phyloP scores from a whole-genome alignment of 768 basidiomycete species.

The Rhodotorula diobovata region DNA sequence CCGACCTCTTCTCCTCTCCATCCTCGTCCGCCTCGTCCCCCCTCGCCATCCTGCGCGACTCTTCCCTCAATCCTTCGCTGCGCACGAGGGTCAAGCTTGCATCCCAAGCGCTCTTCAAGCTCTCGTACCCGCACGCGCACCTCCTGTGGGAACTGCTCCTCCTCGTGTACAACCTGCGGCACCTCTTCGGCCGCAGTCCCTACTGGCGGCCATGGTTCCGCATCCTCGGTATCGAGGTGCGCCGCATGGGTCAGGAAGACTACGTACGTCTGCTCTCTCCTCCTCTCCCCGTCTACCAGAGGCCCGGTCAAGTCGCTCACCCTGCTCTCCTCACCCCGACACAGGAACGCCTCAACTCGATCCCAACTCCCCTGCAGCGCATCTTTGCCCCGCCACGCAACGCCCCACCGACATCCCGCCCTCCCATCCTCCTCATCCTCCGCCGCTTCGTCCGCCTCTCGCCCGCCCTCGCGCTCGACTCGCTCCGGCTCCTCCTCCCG shows the following conservation, averaged over 20 bases:
- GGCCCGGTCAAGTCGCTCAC: not conserved
- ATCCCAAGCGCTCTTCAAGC: constrained; percentile 58
- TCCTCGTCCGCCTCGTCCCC: not conserved
- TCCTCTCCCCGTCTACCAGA: not conserved
- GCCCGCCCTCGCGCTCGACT: constrained; percentile 41
- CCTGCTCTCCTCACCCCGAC: not conserved
- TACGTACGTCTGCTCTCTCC: constrained; percentile 49
- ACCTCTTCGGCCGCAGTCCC: constrained; percentile 79
- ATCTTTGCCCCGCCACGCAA: constrained; percentile 19
- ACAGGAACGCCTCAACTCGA: constrained; percentile 22
- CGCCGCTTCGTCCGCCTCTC: constrained; percentile 13
- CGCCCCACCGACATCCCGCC: constrained; percentile 31
- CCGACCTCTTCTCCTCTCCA: constrained; percentile 39
- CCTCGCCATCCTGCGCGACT: constrained; percentile 11
- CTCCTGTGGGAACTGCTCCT: constrained; percentile 73
- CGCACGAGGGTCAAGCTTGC: constrained; percentile 2
- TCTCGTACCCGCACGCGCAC: constrained; percentile 76
- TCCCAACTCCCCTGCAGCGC: constrained; percentile 8
- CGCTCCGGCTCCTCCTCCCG: constrained; percentile 62
- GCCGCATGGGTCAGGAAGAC: constrained; percentile 72
- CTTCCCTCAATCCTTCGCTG: not conserved
- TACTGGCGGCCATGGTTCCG: constrained; percentile 88
- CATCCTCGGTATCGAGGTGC: constrained; percentile 76
- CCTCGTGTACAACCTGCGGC: constrained; percentile 75
- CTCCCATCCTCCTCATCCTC: constrained; percentile 26